Base-by-base conservation (phyloP, 805 yeast genomes). In the Torulaspora quercuum region DNA sequence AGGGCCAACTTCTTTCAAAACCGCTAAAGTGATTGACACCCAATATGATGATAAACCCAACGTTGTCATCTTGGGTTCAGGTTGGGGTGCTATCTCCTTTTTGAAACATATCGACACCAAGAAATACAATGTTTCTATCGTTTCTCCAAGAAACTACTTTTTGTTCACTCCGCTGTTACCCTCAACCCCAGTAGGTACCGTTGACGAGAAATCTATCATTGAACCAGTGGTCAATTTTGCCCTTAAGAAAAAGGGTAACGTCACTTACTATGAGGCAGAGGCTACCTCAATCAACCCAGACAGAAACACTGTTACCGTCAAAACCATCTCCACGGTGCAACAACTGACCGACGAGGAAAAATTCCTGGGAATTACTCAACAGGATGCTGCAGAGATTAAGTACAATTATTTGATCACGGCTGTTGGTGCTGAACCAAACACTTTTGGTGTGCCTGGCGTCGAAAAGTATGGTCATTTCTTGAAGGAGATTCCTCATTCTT, bases 381-480 rank as follows among this genome's bases (percentile, higher is more conserved):
- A 68, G 39, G 69, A 66, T 41, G 48, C 65, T 12, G 67, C 67
- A 24, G 68, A 65, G 42, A 75, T 62, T 56, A 73, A 65, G 56
- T 89, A 84, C 63, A 96, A 89, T 63, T 85, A 85, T 66, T 73
- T 89, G 50, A 83, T 89, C 29, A 72, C 86, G 38, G 95, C 95
- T 33, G 95, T 89, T 39, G 97, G 97, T 61, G 95, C 96, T 32
- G 85, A 82, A 64, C 92, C 92, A 52, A 82, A 89, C 51, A 87
- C 96, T 37, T 89, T 87, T 57, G 95, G 95, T 54, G 86, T 88
- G 46, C 92, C 92, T 37, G 97, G 97, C 62, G 95, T 89, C 44
- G 62, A 63, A 44, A 87, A 88, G 65, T 70, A 86, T 64, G 94
- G 95, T 26, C 72, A 82, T 44, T 89, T 83, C 72, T 72, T 89